Percentiles rank a stretch among this genome's conserved stretches.
Evolutionary conservation across 208 protist species (phyloP).

Genomic region (Trichomonas gallinae): DNA sequence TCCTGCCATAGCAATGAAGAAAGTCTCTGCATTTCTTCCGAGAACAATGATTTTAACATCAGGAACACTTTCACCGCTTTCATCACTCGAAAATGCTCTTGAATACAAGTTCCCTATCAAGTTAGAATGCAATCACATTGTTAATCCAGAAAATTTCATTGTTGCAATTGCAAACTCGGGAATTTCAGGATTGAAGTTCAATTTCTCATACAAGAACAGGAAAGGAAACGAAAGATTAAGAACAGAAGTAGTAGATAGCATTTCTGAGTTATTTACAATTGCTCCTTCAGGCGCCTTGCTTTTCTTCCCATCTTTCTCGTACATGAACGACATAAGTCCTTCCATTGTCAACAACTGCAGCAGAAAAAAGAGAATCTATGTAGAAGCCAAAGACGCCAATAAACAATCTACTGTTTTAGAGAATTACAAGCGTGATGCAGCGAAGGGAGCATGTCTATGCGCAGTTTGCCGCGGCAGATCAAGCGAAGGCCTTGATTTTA

Average conservation of each 20-base stretch:
- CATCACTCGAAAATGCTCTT: not conserved
- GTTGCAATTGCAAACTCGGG: not conserved
- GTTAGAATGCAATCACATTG: conserved; percentile 1
- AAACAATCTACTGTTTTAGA: not conserved
- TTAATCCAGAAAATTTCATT: not conserved
- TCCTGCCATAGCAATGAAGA: not conserved
- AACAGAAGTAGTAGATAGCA: not conserved
- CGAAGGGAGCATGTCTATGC: not conserved
- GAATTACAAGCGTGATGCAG: not conserved
- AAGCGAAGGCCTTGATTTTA: conserved; percentile 41
- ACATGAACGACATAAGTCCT: not conserved
- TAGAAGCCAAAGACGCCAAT: not conserved
- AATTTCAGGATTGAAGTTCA: not conserved
- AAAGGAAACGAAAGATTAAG: not conserved
- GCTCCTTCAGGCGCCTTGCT: not conserved
- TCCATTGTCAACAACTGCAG: not conserved
- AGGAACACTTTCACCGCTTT: conserved; percentile 9
- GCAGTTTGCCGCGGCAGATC: conserved; percentile 33
- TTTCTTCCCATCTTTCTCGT: conserved; percentile 5
- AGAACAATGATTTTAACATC: conserved; percentile 9
- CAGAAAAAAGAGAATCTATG: not conserved
- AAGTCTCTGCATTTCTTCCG: not conserved
- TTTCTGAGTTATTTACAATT: not conserved
- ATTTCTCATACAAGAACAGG: not conserved
- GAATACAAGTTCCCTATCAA: not conserved